phyloP scores from a whole-genome alignment of 2,329 filamentous ascomycete genomes.

The Lasiodiplodia sp. region DNA sequence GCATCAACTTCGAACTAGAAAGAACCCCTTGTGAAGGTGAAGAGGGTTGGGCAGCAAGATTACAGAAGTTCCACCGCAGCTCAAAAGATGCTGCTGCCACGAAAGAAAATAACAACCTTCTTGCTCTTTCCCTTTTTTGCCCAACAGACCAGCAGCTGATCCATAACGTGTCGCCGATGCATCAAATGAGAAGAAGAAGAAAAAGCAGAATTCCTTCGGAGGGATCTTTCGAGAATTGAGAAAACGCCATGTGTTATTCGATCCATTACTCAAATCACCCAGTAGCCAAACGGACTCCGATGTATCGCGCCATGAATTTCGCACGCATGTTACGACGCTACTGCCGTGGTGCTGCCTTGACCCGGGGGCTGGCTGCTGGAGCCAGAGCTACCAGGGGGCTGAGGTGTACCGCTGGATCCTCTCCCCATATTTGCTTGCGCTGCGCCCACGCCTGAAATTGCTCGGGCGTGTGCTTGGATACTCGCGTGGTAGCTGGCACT shows the following conservation, averaged over 20 bases:
- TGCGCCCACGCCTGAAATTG: constrained; percentile 38
- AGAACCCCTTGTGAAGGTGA: neutral
- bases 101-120: neutral
- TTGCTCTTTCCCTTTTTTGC: neutral
- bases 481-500: constrained; percentile 34
- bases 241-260: constrained; percentile 13
- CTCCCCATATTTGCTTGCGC: constrained; percentile 39
- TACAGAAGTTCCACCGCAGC: neutral
- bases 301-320: neutral
- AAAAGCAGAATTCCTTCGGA: neutral
- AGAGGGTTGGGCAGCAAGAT: neutral
- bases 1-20: constrained; percentile 6
- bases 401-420: constrained; percentile 45
- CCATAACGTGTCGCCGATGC: neutral
- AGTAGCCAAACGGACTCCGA: constrained; percentile 3
- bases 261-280: constrained; percentile 14
- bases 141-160: neutral
- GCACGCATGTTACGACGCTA: constrained; percentile 30
- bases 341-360: constrained; percentile 36
- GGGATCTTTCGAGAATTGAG: neutral
- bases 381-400: constrained; percentile 40
- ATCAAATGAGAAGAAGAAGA: constrained; percentile 2
- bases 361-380: constrained; percentile 35
- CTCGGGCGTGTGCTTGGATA: constrained; percentile 42
- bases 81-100: neutral